phyloP scores from a whole-genome alignment of 2,329 filamentous ascomycete species.

The Aspergillus pseudoterreus region DNA sequence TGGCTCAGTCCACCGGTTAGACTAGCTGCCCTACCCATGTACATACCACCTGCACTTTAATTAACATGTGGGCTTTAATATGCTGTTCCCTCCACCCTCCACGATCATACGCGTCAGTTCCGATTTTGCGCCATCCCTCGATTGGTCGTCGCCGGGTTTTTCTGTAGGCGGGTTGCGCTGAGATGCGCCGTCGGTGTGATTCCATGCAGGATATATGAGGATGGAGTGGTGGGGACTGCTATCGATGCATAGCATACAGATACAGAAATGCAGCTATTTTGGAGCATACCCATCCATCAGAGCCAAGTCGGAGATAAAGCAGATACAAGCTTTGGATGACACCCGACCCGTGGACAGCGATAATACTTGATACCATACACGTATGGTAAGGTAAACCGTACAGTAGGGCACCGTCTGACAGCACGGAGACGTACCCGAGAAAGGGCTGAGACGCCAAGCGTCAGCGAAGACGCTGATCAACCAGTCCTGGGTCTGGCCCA shows the following conservation, averaged over 20 bases:
- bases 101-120: not conserved
- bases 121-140: not conserved
- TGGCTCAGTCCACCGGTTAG: too few relatives aligned
- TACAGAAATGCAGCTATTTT: not conserved
- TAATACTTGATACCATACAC: too few relatives aligned
- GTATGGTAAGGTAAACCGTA: not conserved
- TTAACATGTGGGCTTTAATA: too few relatives aligned
- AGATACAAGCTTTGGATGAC: too few relatives aligned
- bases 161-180: not conserved
- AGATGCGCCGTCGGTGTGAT: not conserved
- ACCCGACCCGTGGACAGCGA: too few relatives aligned
- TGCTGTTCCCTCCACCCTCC: too few relatives aligned
- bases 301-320: too few relatives aligned
- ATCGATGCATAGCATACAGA: not conserved
- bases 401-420: not conserved
- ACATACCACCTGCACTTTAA: too few relatives aligned
- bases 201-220: not conserved
- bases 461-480: conserved; percentile 5
- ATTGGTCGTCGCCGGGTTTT: not conserved
- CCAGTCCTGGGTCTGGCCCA: not conserved
- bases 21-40: too few relatives aligned
- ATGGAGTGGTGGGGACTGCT: not conserved
- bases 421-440: not conserved
- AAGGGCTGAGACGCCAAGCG: conserved; percentile 9
- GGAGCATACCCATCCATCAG: too few relatives aligned